Conservation (phyloP, 805 yeast genomes). For the Suhomyces kilbournensis region DNA sequence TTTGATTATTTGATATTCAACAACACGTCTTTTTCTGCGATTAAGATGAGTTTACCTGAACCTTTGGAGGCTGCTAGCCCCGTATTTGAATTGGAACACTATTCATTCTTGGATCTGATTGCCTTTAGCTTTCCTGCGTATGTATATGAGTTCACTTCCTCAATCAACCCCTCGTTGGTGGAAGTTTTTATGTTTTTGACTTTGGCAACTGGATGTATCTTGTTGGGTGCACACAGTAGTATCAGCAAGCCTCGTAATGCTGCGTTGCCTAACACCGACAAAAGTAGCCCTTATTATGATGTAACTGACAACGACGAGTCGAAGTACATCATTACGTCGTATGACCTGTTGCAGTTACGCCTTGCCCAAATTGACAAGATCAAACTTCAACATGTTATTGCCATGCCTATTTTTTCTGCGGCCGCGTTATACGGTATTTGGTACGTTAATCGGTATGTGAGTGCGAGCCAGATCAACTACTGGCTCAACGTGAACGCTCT, state of each 20-base stretch:
- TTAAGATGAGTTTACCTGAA: neutral
- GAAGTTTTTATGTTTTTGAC: neutral
- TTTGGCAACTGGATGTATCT: conserved; percentile 1
- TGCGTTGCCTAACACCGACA: conserved; percentile 18
- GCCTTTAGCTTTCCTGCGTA: neutral
- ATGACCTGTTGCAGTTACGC: conserved; percentile 8
- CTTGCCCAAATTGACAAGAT: conserved; percentile 6
- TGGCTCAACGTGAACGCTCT: conserved; percentile 35
- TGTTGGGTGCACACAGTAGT: conserved; percentile 9
- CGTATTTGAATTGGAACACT: neutral
- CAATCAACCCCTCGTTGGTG: neutral
- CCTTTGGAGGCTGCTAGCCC: neutral
- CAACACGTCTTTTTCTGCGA: neutral
- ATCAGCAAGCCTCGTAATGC: conserved; percentile 24
- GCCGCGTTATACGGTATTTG: conserved; percentile 36
- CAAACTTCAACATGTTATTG: conserved; percentile 26
- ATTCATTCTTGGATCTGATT: neutral
- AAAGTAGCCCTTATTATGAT: conserved; percentile 14
- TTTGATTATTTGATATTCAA: neutral
- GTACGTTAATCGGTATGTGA: conserved; percentile 30
- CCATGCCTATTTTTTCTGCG: conserved; percentile 47
- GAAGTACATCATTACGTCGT: conserved; percentile 7
- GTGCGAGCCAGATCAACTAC: conserved; percentile 25
- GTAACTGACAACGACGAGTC: conserved; percentile 23
- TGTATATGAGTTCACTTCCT: neutral